Percentiles rank a stretch among this genome's conserved stretches.
Conservation (phyloP, 768 basidiomycete genomes). For the Pleurotus ostreatus region DNA sequence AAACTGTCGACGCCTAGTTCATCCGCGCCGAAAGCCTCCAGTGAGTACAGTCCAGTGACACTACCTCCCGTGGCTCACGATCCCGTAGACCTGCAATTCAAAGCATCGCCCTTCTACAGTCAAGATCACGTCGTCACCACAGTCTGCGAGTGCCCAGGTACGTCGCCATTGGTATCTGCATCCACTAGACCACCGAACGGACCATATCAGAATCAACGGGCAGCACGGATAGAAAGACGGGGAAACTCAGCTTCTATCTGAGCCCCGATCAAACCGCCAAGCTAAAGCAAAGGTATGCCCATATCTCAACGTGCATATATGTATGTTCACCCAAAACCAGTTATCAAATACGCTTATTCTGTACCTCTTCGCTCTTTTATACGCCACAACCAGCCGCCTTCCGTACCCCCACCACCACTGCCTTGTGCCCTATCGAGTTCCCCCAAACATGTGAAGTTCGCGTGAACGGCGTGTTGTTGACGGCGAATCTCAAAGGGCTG, state of each 20-base stretch:
- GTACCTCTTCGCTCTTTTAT: conserved; percentile 81
- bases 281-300: conserved; percentile 51
- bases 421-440: conserved; percentile 81
- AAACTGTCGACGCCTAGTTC: conserved; percentile 29
- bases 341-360: conserved; percentile 83
- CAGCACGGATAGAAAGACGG: conserved; percentile 71
- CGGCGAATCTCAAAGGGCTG: conserved; percentile 80
- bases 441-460: conserved; percentile 90
- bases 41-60: conserved; percentile 17
- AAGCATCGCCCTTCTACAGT: conserved; percentile 73
- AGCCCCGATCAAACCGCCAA: conserved; percentile 60
- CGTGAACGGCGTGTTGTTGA: conserved; percentile 66
- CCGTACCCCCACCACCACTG: conserved; percentile 32
- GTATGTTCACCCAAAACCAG: conserved; percentile 40
- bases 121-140: conserved; percentile 62
- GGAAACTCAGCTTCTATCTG: conserved; percentile 59
- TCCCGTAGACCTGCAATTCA: conserved; percentile 65
- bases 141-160: conserved; percentile 79
- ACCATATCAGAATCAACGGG: conserved; percentile 62
- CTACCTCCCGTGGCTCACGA: conserved; percentile 16
- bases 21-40: conserved; percentile 24
- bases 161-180: conserved; percentile 7
- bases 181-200: no score
- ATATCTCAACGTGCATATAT: conserved; percentile 8
- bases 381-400: conserved; percentile 47